Conservation (phyloP, 2,329 filamentous ascomycete species). For the Aureobasidium sp. region DNA sequence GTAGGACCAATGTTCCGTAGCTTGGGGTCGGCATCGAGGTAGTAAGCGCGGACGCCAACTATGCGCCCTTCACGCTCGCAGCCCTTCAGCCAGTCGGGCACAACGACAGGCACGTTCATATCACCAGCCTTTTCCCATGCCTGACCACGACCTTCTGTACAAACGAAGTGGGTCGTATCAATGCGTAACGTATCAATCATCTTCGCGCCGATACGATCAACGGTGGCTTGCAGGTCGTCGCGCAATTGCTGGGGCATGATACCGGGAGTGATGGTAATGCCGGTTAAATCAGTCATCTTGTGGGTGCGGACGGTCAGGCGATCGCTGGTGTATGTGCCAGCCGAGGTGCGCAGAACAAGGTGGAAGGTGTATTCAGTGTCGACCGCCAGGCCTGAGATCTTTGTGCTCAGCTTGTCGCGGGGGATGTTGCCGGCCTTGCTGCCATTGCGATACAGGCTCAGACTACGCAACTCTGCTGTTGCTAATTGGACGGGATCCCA, state of each 20-base stretch:
- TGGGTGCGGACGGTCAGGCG: slow-evolving; percentile 83
- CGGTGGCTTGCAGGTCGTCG: slow-evolving; percentile 66
- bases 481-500: slow-evolving; percentile 94
- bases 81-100: slow-evolving; percentile 96
- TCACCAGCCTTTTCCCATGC: slow-evolving; percentile 95
- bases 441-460: slow-evolving; percentile 90
- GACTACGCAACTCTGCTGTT: slow-evolving; percentile 81
- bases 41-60: slow-evolving; percentile 90
- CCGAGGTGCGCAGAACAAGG: slow-evolving; percentile 80
- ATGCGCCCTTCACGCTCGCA: slow-evolving; percentile 90
- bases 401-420: slow-evolving; percentile 84
- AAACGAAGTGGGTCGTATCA: slow-evolving; percentile 97
- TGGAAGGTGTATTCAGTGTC: slow-evolving; percentile 96
- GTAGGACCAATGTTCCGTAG: slow-evolving; percentile 45
- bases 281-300: slow-evolving; percentile 96
- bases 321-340: slow-evolving; percentile 78
- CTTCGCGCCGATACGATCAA: slow-evolving; percentile 87
- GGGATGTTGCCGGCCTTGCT: slow-evolving; percentile 96
- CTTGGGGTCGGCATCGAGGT: slow-evolving; percentile 76
- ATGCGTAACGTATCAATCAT: slow-evolving; percentile 85
- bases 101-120: slow-evolving; percentile 95
- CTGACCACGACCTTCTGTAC: slow-evolving; percentile 81
- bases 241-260: slow-evolving; percentile 67
- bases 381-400: slow-evolving; percentile 92
- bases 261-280: slow-evolving; percentile 89